phyloP scores from a whole-genome alignment of 2,329 filamentous ascomycete genomes.

The Colletotrichum paranaense region DNA sequence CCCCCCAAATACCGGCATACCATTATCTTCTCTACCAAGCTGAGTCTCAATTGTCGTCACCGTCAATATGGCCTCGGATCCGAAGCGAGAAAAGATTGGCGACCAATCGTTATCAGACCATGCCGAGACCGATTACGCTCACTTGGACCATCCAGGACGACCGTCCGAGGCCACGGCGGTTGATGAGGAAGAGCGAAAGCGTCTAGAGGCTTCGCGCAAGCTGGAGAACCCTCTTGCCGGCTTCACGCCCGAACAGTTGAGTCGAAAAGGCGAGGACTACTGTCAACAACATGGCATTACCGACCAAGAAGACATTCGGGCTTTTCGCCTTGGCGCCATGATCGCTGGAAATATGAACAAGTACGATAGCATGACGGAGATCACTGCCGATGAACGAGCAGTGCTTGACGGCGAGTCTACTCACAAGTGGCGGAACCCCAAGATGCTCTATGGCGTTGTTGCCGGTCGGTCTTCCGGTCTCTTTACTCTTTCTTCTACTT shows the following conservation, averaged over 20 bases:
- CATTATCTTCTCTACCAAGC: neutral
- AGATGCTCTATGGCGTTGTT: constrained; percentile 73
- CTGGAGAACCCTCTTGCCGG: constrained; percentile 56
- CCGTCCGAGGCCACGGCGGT: constrained; percentile 27
- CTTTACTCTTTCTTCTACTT: too few species aligned
- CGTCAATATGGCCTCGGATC: constrained; percentile 8
- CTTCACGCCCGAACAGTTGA: constrained; percentile 58
- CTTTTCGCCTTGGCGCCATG: constrained; percentile 69
- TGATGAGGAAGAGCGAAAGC: constrained; percentile 42
- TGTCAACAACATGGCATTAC: constrained; percentile 65
- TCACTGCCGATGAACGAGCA: constrained; percentile 68
- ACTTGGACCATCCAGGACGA: constrained; percentile 13
- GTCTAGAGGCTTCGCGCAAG: constrained; percentile 49
- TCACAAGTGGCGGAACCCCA: constrained; percentile 76
- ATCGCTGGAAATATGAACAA: constrained; percentile 64
- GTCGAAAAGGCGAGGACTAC: constrained; percentile 67
- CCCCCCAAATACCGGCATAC: neutral
- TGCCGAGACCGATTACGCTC: constrained; percentile 2
- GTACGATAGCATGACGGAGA: constrained; percentile 60
- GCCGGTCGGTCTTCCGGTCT: constrained; percentile 48
- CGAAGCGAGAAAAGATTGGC: constrained; percentile 10
- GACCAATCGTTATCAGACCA: constrained; percentile 8
- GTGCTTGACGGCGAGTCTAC: constrained; percentile 70
- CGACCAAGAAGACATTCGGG: constrained; percentile 65
- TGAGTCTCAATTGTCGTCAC: neutral